These are phyloP conservation scores for Gossypium arboreum DNA, from an alignment of 345 rosid genomes.

Conservation along the genomic window DNA sequence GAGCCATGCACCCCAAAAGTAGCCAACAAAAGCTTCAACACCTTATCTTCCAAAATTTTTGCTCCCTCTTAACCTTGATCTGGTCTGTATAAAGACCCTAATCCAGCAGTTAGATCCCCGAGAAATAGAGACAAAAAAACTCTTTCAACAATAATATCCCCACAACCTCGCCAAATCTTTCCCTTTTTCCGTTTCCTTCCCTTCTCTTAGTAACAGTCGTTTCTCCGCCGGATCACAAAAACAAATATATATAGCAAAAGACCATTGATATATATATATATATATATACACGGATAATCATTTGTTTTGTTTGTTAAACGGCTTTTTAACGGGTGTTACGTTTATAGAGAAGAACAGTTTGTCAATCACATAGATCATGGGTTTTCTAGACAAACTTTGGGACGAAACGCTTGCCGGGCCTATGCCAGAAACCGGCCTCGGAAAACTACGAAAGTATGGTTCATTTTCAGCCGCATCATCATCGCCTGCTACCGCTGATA, in stretches of 20 bases:
- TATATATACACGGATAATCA: neutral
- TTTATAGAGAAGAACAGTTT: slow-evolving; percentile 15
- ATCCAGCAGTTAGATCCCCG: slow-evolving; percentile 2
- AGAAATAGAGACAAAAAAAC: neutral
- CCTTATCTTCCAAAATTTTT: neutral
- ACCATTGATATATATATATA: neutral
- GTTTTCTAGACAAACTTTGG: slow-evolving; percentile 80
- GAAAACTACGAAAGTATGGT: slow-evolving; percentile 49
- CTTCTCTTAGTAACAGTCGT: slow-evolving; percentile 51
- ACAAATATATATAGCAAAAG: neutral
- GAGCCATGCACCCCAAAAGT: slow-evolving; percentile 22
- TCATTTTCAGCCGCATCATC: slow-evolving; percentile 43
- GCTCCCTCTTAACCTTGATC: neutral
- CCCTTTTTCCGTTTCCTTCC: slow-evolving; percentile 29
- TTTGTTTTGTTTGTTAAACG: neutral
- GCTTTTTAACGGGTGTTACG: slow-evolving; percentile 42
- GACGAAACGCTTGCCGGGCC: slow-evolving; percentile 96
- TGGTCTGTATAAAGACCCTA: slow-evolving; percentile 34
- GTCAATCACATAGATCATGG: slow-evolving; percentile 35
- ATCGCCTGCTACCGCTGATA: slow-evolving; percentile 16
- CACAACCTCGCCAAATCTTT: slow-evolving; percentile 20
- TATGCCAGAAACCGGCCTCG: slow-evolving; percentile 63
- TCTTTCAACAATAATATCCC: slow-evolving; percentile 24
- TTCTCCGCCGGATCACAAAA: slow-evolving; percentile 26
- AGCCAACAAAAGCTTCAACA: slow-evolving; percentile 16